phyloP scores from a whole-genome alignment of 2,329 filamentous ascomycete species.

The Cordyceps farinosa region DNA sequence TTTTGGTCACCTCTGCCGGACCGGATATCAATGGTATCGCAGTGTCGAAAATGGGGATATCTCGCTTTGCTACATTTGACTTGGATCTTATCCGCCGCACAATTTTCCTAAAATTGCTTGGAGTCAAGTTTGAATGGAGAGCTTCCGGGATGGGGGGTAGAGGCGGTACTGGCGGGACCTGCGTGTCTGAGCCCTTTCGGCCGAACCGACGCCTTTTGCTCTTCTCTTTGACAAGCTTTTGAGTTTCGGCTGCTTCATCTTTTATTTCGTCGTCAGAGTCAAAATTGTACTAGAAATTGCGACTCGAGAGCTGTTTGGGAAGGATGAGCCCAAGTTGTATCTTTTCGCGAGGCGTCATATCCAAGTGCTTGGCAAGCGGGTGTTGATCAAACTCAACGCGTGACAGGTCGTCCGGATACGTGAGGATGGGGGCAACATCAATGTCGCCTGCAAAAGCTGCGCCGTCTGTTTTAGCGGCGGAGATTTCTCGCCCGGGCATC shows the following conservation, averaged over 20 bases:
- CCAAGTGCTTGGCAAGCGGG: conserved; percentile 32
- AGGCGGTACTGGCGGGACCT: conserved; percentile 26
- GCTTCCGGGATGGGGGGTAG: conserved; percentile 33
- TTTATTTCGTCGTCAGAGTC: conserved; percentile 33
- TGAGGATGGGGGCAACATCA: conserved; percentile 29
- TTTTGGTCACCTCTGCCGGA: conserved; percentile 5
- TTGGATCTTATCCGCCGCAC: conserved; percentile 28
- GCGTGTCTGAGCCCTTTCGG: conserved; percentile 17
- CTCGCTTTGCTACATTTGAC: not conserved
- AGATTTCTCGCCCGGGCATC: conserved; percentile 38
- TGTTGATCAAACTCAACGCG: conserved; percentile 34
- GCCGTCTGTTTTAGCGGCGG: conserved; percentile 36
- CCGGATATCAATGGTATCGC: not conserved
- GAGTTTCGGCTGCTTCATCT: conserved; percentile 19
- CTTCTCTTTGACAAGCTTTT: conserved; percentile 16
- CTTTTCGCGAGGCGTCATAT: conserved; percentile 28
- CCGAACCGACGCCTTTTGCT: conserved; percentile 14
- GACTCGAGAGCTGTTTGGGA: conserved; percentile 31
- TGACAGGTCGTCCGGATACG: conserved; percentile 34
- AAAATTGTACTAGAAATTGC: conserved; percentile 37
- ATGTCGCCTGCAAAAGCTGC: conserved; percentile 33
- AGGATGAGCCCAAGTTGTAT: conserved; percentile 33
- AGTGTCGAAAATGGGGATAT: not conserved
- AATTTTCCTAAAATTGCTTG: conserved; percentile 28
- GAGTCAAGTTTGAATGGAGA: conserved; percentile 24